phyloP scores from a whole-genome alignment of 169 alveolate genomes.

The Plasmodium ovale region DNA sequence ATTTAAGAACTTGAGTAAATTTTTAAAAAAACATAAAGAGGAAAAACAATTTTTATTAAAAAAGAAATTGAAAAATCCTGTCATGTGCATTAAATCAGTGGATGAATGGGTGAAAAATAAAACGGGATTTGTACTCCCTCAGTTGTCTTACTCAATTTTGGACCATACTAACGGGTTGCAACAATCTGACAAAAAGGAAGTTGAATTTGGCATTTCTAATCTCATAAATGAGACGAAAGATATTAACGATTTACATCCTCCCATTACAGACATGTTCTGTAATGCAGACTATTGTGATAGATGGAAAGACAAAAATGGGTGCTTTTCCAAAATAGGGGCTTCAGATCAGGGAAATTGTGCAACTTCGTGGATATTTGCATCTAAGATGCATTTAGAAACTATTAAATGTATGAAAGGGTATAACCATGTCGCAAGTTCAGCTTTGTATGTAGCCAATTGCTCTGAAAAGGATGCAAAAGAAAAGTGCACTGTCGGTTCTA shows the following conservation, averaged over 20 bases:
- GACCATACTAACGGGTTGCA: no score
- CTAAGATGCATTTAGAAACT: slow-evolving; percentile 15
- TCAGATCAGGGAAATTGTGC: slow-evolving; percentile 22
- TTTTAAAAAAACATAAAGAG: background rate
- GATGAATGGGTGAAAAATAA: background rate
- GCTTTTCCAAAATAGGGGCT: background rate
- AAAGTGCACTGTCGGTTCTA: background rate
- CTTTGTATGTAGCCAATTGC: slow-evolving; percentile 19
- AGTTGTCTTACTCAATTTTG: no score
- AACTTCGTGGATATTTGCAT: slow-evolving; percentile 13
- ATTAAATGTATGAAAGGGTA: slow-evolving; percentile 24
- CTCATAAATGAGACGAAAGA: background rate
- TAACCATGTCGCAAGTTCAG: background rate
- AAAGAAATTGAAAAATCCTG: slow-evolving; percentile 1
- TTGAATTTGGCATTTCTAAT: background rate
- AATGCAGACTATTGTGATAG: slow-evolving; percentile 11
- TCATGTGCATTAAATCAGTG: background rate
- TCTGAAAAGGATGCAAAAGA: background rate
- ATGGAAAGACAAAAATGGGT: background rate
- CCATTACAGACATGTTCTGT: background rate
- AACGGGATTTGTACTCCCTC: background rate
- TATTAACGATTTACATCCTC: background rate
- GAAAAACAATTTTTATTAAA: background rate
- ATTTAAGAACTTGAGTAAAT: background rate
- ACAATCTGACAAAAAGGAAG: background rate